Evolutionary conservation across 352 stramenopile genomes (phyloP), one percentile per base, ranked within the genome.

Genomic region (Phytophthora gonapodyides): DNA sequence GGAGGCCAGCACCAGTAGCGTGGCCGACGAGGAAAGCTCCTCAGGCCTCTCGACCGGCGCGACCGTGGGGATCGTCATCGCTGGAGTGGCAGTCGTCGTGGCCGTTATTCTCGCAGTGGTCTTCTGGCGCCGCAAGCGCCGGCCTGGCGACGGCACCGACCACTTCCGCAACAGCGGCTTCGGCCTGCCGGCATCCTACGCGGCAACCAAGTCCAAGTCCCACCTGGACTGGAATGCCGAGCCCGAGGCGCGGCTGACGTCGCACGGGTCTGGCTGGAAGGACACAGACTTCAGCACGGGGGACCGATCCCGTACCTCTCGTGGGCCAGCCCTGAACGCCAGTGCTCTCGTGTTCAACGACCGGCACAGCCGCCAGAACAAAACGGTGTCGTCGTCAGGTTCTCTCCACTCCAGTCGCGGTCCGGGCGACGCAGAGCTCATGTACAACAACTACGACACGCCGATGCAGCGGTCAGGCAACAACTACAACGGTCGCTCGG

Each of bases 261-360:
- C 56, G 11, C 30, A 53, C 15, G 55, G 46, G 10, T 85, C 74
- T 41, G 64, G 59, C 6, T 79, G 68, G 58, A 88, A 85, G 47
- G 76, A 88, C 45, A 31, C 27, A 31, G 73, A 78, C 43, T 81
- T 80, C 55, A 36, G 53, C 52, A 34, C 56, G 4, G 71, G 67
- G 38, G 70, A 81, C 42, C 75, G 73, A 43, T 71, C 59, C 12
- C 65, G 75, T 54, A 69, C 65, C 1, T 73, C 60, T 40, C 80
- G 82, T 59, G 71, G 76, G 0, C 78, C 80, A 12, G 68, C 64
- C 33, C 61, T 91, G 8, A 88, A 75, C 37, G 80, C 82, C 8
- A 89, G 80, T 37, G 80, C 82, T 0, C 75, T 91, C 19, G 76
- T 62, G 27, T 91, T 89, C 49, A 76, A 90, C 41, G 80, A 90